Conservation (phyloP, 371 early-diverging fungal genomes). For the Phascolomyces articulosus region DNA sequence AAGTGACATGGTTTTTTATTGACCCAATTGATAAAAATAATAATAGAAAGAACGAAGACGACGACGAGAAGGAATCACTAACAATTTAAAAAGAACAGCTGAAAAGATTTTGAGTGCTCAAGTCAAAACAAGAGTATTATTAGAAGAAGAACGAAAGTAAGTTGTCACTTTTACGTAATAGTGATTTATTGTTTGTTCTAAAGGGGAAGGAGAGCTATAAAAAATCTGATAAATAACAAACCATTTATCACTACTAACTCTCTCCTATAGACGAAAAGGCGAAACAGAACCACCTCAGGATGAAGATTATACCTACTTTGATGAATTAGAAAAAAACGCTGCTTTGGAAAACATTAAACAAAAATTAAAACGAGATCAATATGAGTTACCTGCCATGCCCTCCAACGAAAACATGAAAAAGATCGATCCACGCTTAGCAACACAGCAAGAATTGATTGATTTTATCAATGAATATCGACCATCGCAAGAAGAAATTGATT, state of each 20-base stretch:
- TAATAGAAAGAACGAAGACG: constrained; percentile 58
- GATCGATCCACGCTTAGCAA: constrained; percentile 69
- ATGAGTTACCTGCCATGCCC: constrained; percentile 61
- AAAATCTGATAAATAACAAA: too few relatives aligned
- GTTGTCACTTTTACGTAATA: neutral
- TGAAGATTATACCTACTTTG: constrained; percentile 41
- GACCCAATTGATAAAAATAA: neutral
- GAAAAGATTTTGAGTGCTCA: constrained; percentile 82
- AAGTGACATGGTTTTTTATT: neutral
- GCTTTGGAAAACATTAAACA: constrained; percentile 30
- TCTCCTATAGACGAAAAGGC: constrained; percentile 9
- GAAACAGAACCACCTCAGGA: constrained; percentile 26
- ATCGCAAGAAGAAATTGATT: constrained; percentile 73
- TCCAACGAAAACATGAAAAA: neutral
- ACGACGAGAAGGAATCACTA: constrained; percentile 55
- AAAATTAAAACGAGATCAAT: constrained; percentile 71
- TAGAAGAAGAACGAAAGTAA: constrained; percentile 54
- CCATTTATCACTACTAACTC: too few relatives aligned
- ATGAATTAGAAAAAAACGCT: constrained; percentile 33
- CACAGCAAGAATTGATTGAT: constrained; percentile 60
- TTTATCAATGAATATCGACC: constrained; percentile 64
- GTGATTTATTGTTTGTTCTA: too few relatives aligned
- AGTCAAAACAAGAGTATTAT: constrained; percentile 65
- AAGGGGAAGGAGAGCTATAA: neutral
- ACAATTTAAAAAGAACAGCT: constrained; percentile 73